Conservation (phyloP, 2,329 filamentous ascomycete genomes). For the Grosmannia serpens region DNA sequence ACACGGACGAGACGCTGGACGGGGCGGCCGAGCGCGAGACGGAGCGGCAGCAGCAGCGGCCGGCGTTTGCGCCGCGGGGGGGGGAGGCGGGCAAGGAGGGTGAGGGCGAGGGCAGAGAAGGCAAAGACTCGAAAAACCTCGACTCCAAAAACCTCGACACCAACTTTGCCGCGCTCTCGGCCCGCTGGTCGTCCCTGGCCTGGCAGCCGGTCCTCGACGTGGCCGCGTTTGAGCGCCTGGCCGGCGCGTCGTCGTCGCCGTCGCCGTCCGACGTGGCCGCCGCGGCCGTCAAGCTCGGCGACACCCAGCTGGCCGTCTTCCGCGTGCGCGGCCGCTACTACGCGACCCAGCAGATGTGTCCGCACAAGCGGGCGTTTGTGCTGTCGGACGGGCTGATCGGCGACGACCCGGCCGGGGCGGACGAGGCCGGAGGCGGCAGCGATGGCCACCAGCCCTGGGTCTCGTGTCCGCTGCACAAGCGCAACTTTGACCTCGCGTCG, state of each 20-base stretch:
- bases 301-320: constrained; percentile 83
- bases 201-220: constrained; percentile 75
- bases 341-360: constrained; percentile 88
- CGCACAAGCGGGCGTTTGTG: constrained; percentile 84
- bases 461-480: constrained; percentile 79
- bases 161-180: constrained; percentile 36
- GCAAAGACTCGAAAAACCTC: constrained; percentile 23
- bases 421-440: constrained; percentile 22
- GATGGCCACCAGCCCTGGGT: constrained; percentile 52
- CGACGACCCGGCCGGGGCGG: constrained; percentile 33
- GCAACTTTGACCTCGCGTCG: constrained; percentile 67
- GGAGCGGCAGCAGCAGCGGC: constrained; percentile 63
- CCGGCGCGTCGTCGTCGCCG: constrained; percentile 41
- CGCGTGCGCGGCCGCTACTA: constrained; percentile 72
- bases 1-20: constrained; percentile 65
- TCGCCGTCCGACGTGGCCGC: constrained; percentile 45
- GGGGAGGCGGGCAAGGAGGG: not conserved
- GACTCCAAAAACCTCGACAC: constrained; percentile 58
- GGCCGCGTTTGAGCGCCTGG: constrained; percentile 46
- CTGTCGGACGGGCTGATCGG: constrained; percentile 77
- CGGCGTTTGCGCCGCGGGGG: constrained; percentile 66
- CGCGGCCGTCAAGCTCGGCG: constrained; percentile 70
- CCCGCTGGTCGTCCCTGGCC: constrained; percentile 50
- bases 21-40: constrained; percentile 55
- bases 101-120: not conserved